Base-by-base conservation (phyloP, 352 stramenopile genomes). In the Halophytophthora batemanensis region DNA sequence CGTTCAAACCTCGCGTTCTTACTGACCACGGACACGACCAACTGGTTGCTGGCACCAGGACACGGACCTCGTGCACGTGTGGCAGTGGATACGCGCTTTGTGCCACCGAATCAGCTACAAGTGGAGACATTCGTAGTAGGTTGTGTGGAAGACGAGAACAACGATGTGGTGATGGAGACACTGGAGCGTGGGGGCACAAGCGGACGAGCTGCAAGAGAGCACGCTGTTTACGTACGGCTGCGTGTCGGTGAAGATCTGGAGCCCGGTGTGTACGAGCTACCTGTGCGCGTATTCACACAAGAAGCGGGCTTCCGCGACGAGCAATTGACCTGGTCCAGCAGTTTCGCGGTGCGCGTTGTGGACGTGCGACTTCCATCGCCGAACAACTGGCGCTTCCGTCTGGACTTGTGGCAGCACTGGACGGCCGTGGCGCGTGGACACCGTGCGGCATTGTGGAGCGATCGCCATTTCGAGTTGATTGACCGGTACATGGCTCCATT, bases 331-430 rank as follows among this genome's bases (percentile, higher is more conserved):
- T 91, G 81, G 81, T 71, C 60, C 6, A 88, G 77, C 21, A 73
- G 40, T 10, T 56, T 90, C 31, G 53, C 71, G 1, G 44, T 91
- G 6, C 72, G 71, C 23, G 74, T 91, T 2, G 72, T 71, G 17
- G 69, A 71, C 42, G 64, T 90, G 1, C 46, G 58, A 17, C 66
- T 92, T 4, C 75, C 78, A 3, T 38, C 53, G 5, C 78, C 81
- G 1, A 56, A 31, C 10, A 59, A 79, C 15, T 90, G 71, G 64
- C 45, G 31, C 2, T 92, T 92, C 58, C 76, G 86, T 57, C 48
- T 92, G 48, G 81, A 92, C 58, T 56, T 91, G 14, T 91, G 81
- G 81, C 81, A 92, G 48, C 81, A 92, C 44, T 69, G 74, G 47
- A 78, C 72, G 25, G 77, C 78, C 0, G 64, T 92, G 22, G 81